Base-by-base conservation (phyloP, 139 green algal species). In the Eudorina sp. region DNA sequence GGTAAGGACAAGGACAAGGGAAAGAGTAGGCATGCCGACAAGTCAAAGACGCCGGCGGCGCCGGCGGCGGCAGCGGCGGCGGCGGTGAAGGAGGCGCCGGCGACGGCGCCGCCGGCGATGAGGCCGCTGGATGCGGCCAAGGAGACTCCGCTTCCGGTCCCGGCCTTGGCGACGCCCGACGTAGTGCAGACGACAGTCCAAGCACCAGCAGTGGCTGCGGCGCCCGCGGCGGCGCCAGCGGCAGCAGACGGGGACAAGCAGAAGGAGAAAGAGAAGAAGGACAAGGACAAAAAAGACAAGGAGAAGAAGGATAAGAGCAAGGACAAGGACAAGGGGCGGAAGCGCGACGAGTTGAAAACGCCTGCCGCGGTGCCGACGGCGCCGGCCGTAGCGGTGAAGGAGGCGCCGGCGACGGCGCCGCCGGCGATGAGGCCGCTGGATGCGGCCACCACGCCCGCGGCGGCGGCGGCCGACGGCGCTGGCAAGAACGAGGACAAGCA, bases 301-400 rank as follows among this genome's bases (percentile, higher is more conserved):
- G 36, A n/a, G 21, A 64, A 77, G 34, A 53, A 80, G 27, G 43
- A 68, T 31, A 53, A 69, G 41, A 77, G 77, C 40, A 45, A 89
- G 34, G 48, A 89, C 41, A 60, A 89, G 73, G 5, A 89, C n/a
- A 74, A 66, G 55, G 29, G 23, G 4, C 19, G 23, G 55, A 66
- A 66, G 66, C 3, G 36, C 6, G 41, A 85, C 16, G 43, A 51
- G 51, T 19, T 73, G 31, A 75, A 70, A 18, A 70, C 25, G 29
- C 60, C 60, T 11, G 60, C 60, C 13, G 60, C 29, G 60, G 60
- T 70, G 25, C 60, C 60, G 25, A 70, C 29, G 25, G 29, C 7
- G 29, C 13, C 60, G 60, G 60, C 25, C 8, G 60, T 11, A 18
- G 60, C 60, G 13, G 60, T 40, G 9, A 34, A 70, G 60, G 27